phyloP scores from a whole-genome alignment of 495 filamentous ascomycete genomes.

The Annulohypoxylon moriforme region DNA sequence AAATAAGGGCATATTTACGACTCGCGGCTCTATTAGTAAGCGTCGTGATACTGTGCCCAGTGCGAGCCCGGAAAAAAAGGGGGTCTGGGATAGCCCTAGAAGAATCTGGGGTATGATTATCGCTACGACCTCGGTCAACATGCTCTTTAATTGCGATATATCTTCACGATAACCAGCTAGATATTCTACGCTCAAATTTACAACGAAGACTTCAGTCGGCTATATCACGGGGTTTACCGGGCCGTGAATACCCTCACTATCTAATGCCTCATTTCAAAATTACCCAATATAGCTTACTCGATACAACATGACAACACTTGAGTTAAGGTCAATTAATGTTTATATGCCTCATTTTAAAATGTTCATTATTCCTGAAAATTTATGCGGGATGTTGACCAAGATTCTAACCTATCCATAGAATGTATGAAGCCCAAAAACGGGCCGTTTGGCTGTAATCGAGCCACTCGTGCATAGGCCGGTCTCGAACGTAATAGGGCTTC shows the following conservation, averaged over 20 bases:
- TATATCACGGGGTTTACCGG: constrained; percentile 14
- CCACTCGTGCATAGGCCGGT: constrained; percentile 23
- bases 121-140: neutral
- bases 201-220: neutral
- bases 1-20: neutral
- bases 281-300: constrained; percentile 8
- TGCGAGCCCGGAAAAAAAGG: neutral
- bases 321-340: neutral
- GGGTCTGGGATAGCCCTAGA: neutral
- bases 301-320: neutral
- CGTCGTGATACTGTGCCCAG: neutral
- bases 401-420: neutral
- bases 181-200: neutral
- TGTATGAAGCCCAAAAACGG: constrained; percentile 35
- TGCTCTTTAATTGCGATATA: neutral
- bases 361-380: neutral
- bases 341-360: constrained; percentile 20
- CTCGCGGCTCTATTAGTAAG: neutral
- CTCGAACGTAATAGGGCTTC: constrained; percentile 30
- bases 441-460: constrained; percentile 26
- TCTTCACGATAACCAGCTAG: neutral
- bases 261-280: constrained; percentile 22
- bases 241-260: constrained; percentile 21
- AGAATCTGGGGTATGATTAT: neutral
- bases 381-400: neutral